Percentiles rank a stretch among this genome's conserved stretches.
These are phyloP conservation scores for Suillus variegatus DNA, from an alignment of 768 basidiomycete genomes.

Conservation along the genomic window DNA sequence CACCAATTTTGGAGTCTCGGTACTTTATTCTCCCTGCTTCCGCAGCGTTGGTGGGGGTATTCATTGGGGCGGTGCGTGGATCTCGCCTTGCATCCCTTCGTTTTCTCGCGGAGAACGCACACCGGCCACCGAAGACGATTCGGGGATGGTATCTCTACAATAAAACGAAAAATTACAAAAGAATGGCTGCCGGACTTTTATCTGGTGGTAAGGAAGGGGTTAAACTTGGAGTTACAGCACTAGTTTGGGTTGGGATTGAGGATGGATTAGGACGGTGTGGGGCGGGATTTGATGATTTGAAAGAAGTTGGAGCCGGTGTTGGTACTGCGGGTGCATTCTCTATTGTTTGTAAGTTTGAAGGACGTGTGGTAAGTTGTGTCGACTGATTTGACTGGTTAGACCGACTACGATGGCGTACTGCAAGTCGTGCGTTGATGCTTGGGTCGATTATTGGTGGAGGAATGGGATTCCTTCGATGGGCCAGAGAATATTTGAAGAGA, in stretches of 20 bases:
- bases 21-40: constrained; percentile 62
- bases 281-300: constrained; percentile 39
- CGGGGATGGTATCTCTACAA: constrained; percentile 96
- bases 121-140: constrained; percentile 80
- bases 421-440: constrained; percentile 48
- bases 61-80: constrained; percentile 73
- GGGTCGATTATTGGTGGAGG: constrained; percentile 60
- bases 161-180: constrained; percentile 92
- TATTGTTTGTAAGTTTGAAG: constrained; percentile 46
- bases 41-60: constrained; percentile 61
- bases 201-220: constrained; percentile 61
- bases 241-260: constrained; percentile 51
- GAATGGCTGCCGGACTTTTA: constrained; percentile 71
- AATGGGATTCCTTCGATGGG: constrained; percentile 50
- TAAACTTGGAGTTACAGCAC: constrained; percentile 48
- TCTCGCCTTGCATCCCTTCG: constrained; percentile 70
- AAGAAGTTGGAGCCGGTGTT: constrained; percentile 63
- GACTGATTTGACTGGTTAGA: constrained; percentile 39
- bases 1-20: constrained; percentile 42
- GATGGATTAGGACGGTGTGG: constrained; percentile 42
- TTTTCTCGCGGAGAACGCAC: constrained; percentile 92
- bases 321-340: constrained; percentile 64
- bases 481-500: constrained; percentile 29
- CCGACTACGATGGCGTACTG: constrained; percentile 53
- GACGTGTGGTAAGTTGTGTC: not conserved